Percentiles rank a stretch among this genome's conserved stretches.
These are phyloP conservation scores for Saccharomycopsis phalli DNA, from an alignment of 1,139 yeast species.

Conservation along the genomic window DNA sequence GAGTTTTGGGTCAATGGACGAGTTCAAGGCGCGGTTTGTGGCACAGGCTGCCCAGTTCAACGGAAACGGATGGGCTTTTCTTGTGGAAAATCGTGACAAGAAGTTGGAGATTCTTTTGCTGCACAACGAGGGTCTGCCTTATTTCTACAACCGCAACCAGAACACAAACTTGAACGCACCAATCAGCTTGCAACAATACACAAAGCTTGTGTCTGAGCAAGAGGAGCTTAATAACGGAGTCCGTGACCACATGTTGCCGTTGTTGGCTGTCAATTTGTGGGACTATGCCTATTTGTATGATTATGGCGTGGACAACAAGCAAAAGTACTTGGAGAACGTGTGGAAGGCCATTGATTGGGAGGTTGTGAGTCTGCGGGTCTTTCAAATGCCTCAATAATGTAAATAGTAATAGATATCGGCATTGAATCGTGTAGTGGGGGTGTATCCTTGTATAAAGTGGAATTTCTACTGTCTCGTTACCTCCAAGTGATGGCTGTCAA, in stretches of 20 bases:
- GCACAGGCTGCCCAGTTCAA: constrained; percentile 27
- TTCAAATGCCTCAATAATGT: no score
- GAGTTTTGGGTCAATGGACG: constrained; percentile 34
- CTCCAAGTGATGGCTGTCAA: no score
- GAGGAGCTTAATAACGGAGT: constrained; percentile 34
- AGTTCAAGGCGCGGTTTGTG: constrained; percentile 44
- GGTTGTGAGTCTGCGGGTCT: constrained; percentile 59
- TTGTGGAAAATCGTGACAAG: constrained; percentile 69
- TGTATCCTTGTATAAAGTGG: no score
- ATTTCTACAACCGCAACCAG: constrained; percentile 69
- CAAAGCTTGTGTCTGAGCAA: constrained; percentile 35
- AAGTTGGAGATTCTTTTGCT: constrained; percentile 53
- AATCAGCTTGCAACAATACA: constrained; percentile 45
- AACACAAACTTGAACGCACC: constrained; percentile 68
- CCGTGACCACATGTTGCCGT: constrained; percentile 66
- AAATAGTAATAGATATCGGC: no score
- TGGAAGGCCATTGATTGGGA: constrained; percentile 86
- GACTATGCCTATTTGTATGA: constrained; percentile 77
- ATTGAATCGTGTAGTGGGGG: no score
- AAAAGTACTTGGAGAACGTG: constrained; percentile 62
- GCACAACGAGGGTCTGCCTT: constrained; percentile 88
- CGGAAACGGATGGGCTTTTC: constrained; percentile 77
- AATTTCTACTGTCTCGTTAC: no score
- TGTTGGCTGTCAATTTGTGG: constrained; percentile 79
- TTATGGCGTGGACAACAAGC: constrained; percentile 60